Evolutionary conservation across 768 basidiomycete species (phyloP), one percentile per base, ranked within the genome.

Genomic region (Suillus bovinus): DNA sequence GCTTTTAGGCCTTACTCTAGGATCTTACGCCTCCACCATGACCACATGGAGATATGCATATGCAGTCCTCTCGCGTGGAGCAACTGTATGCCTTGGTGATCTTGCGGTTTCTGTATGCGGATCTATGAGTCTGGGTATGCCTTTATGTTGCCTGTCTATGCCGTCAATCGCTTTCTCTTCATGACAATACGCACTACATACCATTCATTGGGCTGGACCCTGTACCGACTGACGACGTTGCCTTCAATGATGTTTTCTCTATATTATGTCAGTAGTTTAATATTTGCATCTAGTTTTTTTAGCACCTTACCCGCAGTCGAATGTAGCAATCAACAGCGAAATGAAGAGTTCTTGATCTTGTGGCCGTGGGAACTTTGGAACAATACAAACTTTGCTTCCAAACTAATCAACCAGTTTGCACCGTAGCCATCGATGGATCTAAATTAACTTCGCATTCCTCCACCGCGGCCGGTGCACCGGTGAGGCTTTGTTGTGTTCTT

Each of bases 111-210:
- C 11, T 29, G 50, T 52, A 31, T 31, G 29, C 7, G n/a, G 20
- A 52, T 55, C 24, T 55, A 55, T 55, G 36, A 16, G 54, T 38
- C 10, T 36, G 16, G 54, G 34, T 55, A 55, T 55, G 54, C 2
- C 14, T 38, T 27, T 27, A 55, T 55, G 54, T 9, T 3, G 36
- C 38, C 17, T 24, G 24, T 55, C 5, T 38, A 55, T 59, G 49
- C 11, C 54, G 20, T 31, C 50, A 29, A 59, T 31, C 17, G 2
- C 20, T 49, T 59, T 55, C 16, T 59, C 16, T 29, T 46, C 20
- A 59, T 57, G 41, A 44, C 44, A 16, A 20, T n/a, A 59, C 33
- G 58, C n/a, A 34, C 34, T 58, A n/a, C 42, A 58, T 27, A 17
- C 36, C 27, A 3, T 33, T 53, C 27, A 3, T 33, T 53, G 52